A percentile compares a stretch with the other conserved stretches of the same genome.
phyloP scores from a whole-genome alignment of 805 yeast genomes.

The Cyberlindnera samutprakarnensis region DNA sequence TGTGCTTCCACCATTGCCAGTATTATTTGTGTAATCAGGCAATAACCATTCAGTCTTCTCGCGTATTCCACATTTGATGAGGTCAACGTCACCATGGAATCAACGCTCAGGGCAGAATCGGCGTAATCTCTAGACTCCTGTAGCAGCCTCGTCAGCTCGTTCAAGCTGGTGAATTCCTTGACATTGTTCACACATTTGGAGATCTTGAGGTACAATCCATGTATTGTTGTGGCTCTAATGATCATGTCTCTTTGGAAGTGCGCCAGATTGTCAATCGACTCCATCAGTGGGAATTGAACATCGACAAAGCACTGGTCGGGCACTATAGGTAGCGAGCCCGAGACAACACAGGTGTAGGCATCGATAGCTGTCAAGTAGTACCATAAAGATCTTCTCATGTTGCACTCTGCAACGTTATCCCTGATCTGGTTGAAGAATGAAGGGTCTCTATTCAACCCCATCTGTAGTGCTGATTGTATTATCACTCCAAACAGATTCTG shows the following conservation, averaged over 20 bases:
- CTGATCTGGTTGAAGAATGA: constrained; percentile 13
- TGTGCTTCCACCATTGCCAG: constrained; percentile 9
- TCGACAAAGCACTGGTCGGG: constrained; percentile 6
- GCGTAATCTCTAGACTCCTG: constrained; percentile 7
- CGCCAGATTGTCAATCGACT: constrained; percentile 9
- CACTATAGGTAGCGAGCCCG: constrained; percentile 10
- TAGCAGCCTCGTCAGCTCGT: constrained; percentile 3
- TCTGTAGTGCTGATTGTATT: constrained; percentile 34
- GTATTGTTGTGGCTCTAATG: constrained; percentile 1
- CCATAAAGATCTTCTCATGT: constrained; percentile 18
- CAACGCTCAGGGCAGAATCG: constrained; percentile 6
- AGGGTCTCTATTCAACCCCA: constrained; percentile 45
- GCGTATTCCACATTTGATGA: constrained; percentile 6
- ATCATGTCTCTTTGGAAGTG: constrained; percentile 8
- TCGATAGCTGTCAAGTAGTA: constrained; percentile 10
- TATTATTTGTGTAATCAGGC: constrained; percentile 5
- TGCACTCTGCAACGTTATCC: constrained; percentile 4
- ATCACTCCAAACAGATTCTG: constrained; percentile 30
- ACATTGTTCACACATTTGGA: constrained; percentile 9
- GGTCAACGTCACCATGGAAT: constrained; percentile 3
- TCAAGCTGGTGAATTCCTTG: constrained; percentile 5
- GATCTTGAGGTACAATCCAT: constrained; percentile 5
- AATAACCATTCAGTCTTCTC: constrained; percentile 8
- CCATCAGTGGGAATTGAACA: constrained; percentile 11
- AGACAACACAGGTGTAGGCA: constrained; percentile 4